A percentile compares a stretch with the other conserved stretches of the same genome.
Evolutionary conservation across 1,139 yeast genomes (phyloP).

Genomic region (Wickerhamomyces sp.): DNA sequence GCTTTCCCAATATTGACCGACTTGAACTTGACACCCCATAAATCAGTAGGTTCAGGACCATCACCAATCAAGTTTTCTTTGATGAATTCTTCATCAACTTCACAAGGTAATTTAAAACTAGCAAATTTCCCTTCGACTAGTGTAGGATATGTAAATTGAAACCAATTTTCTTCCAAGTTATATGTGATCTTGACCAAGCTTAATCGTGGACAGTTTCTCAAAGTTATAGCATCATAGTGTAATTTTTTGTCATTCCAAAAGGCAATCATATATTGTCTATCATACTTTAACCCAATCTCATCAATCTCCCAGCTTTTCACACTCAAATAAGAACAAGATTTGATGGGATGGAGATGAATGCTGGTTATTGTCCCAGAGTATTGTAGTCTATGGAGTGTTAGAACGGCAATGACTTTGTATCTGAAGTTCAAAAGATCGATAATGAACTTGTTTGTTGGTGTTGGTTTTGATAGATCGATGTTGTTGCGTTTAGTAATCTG

Average conservation of each 20-base stretch:
- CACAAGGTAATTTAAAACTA: constrained; percentile 27
- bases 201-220: constrained; percentile 31
- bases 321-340: constrained; percentile 34
- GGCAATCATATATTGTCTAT: constrained; percentile 37
- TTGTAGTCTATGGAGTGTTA: not conserved
- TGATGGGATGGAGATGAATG: constrained; percentile 36
- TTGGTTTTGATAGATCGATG: constrained; percentile 1
- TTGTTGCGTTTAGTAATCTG: not conserved
- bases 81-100: constrained; percentile 24
- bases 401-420: not conserved
- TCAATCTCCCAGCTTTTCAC: constrained; percentile 31
- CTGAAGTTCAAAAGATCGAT: not conserved
- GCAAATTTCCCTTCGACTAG: constrained; percentile 9
- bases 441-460: not conserved
- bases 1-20: constrained; percentile 22
- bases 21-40: constrained; percentile 25
- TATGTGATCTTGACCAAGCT: constrained; percentile 27
- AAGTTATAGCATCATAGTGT: constrained; percentile 29
- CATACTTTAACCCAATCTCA: constrained; percentile 36
- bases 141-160: constrained; percentile 27
- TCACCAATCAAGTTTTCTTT: constrained; percentile 7
- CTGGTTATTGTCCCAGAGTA: constrained; percentile 22
- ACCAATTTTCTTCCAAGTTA: constrained; percentile 22
- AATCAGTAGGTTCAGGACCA: constrained; percentile 7
- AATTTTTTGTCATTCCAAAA: constrained; percentile 22